phyloP scores from a whole-genome alignment of 495 filamentous ascomycete species.

The Hypoxylon perforatum region DNA sequence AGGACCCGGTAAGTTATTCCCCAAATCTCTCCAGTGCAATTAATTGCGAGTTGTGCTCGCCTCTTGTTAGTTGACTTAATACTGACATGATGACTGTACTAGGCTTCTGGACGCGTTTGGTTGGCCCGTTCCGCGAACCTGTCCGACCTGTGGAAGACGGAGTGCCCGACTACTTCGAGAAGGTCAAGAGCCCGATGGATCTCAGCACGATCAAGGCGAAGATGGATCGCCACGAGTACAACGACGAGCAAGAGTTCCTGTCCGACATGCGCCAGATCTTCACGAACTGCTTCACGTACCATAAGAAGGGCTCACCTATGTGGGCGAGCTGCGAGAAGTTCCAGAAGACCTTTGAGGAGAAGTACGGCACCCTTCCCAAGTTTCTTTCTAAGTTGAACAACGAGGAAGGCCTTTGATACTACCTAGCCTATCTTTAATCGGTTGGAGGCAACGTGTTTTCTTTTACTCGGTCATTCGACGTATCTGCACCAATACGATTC shows the following conservation, averaged over 20 bases:
- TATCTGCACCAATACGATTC: too few relatives aligned
- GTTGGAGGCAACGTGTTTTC: background rate
- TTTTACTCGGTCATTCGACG: background rate
- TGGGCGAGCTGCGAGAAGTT: conserved; percentile 57
- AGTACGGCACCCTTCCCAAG: conserved; percentile 59
- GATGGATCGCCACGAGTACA: conserved; percentile 57
- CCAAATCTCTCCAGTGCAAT: background rate
- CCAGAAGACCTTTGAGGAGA: conserved; percentile 63
- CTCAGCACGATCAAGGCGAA: conserved; percentile 61
- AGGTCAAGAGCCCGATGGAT: conserved; percentile 61
- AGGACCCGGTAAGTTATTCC: conserved; percentile 56
- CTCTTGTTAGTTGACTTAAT: background rate
- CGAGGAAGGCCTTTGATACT: conserved; percentile 47
- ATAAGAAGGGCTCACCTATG: conserved; percentile 55
- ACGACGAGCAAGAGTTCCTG: conserved; percentile 54
- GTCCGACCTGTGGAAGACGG: conserved; percentile 57
- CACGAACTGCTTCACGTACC: conserved; percentile 61
- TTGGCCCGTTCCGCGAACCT: conserved; percentile 62
- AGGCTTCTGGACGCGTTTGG: conserved; percentile 69
- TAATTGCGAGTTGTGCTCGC: background rate
- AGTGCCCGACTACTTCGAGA: conserved; percentile 60
- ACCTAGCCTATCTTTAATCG: background rate
- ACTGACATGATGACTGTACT: conserved; percentile 17
- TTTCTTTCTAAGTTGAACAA: conserved; percentile 62
- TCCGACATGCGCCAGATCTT: conserved; percentile 62